Base-by-base conservation (phyloP, 2,329 filamentous ascomycete genomes). In the Penicillium aurantiogriseum region DNA sequence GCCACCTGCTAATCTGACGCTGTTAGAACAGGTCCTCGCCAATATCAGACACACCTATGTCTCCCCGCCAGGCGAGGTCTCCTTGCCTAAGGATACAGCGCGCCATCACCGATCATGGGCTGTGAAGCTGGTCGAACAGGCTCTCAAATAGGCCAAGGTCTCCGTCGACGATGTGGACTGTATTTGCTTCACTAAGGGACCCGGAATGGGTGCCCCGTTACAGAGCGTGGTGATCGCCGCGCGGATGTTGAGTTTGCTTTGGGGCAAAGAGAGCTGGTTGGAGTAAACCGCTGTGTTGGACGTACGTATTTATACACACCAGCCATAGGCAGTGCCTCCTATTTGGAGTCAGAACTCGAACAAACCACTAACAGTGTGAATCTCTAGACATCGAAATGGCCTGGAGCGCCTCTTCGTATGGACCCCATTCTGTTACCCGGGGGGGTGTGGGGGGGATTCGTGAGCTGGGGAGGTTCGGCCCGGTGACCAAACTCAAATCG, bases 211-310 rank as follows among this genome's bases (percentile, higher is more conserved):
- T 57, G 93, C 91, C 39, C 94, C 94, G 8, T 81, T 99, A 29
- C 89, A 92, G 61, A 87, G 88, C 60, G 91, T 96, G 15, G 93
- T 93, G 33, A 80, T 97, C 35, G 92, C 88, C 1, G 94, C 92
- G 21, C 85, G 94, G 59, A 91, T 90, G 61, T 79, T 97, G 33
- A 83, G 86, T 42, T 78, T 96, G 58, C 82, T 99, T 17, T 99
- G 94, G 94, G 83, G 80, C 52, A 91, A 91, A 75, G 87, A 75
- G 87, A 89, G n/a, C 81, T 99, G 38, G 88, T 99, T 3, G 93
- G 92, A 25, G 94, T 99, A 27, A 99, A 99, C 77, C 94, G 99
- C 77, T 99, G 94, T 76, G 90, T 99, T 47, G 94, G 94, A 43
- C 94, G 81, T 84, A 75, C 58, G 81, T 69, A 42, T 58, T 27